Evolutionary conservation across 2,329 filamentous ascomycete species (phyloP).

Genomic region (Calonectria naviculata): DNA sequence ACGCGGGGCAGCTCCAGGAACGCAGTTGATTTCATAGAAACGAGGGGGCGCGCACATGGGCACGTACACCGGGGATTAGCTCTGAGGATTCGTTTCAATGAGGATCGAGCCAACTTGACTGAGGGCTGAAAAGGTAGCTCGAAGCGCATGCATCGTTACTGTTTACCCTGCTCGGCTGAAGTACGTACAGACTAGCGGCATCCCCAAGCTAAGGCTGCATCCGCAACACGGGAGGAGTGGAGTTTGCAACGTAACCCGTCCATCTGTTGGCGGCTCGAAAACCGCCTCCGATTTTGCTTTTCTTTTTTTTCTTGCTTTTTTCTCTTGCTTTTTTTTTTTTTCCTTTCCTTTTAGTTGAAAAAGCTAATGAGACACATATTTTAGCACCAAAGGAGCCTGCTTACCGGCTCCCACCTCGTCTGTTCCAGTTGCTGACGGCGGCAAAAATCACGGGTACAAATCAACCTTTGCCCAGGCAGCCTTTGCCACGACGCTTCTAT

Average conservation of each 20-base stretch:
- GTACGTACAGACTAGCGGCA: background rate
- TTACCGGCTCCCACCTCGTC: background rate
- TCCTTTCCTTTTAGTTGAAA: background rate
- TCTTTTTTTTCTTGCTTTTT: background rate
- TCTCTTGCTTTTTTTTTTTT: background rate
- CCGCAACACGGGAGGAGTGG: constrained; percentile 1
- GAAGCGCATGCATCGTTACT: constrained; percentile 1
- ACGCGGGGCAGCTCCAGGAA: background rate
- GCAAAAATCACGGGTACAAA: background rate
- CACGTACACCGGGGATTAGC: background rate
- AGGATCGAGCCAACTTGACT: background rate
- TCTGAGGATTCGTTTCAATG: background rate
- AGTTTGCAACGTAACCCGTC: background rate
- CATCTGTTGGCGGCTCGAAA: background rate
- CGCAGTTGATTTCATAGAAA: background rate
- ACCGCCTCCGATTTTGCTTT: background rate
- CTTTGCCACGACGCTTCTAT: background rate
- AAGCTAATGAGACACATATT: background rate
- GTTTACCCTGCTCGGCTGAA: background rate
- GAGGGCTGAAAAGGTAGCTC: background rate
- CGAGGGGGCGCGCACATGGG: background rate
- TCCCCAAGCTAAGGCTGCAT: background rate
- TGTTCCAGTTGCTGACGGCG: background rate
- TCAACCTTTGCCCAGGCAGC: background rate
- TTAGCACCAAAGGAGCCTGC: background rate